phyloP scores from a whole-genome alignment of 345 rosid species.

The Nasturtium officinale region DNA sequence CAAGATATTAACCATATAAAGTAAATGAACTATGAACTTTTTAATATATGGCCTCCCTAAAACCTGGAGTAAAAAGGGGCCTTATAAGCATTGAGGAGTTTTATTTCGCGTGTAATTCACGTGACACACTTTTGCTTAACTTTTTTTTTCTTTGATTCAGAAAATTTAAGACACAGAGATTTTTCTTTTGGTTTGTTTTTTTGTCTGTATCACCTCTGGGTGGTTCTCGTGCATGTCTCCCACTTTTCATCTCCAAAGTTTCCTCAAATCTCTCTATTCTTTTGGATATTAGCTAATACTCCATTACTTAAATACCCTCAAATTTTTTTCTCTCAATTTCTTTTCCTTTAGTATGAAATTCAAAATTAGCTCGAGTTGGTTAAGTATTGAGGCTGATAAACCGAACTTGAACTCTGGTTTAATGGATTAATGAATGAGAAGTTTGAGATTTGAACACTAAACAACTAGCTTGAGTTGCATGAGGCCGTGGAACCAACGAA shows the following conservation, averaged over 20 bases:
- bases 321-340: background rate
- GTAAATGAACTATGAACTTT: background rate
- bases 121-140: conserved; percentile 17
- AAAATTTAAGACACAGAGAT: conserved; percentile 1
- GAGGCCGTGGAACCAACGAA: background rate
- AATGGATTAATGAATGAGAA: background rate
- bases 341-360: background rate
- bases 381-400: background rate
- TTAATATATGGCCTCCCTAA: conserved; percentile 24
- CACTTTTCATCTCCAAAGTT: conserved; percentile 45
- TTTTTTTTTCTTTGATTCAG: background rate
- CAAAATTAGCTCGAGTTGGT: background rate
- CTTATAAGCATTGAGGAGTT: conserved; percentile 18
- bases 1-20: background rate
- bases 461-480: background rate
- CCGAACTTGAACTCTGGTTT: background rate
- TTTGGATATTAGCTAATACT: conserved; percentile 16
- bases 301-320: conserved; percentile 24
- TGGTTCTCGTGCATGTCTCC: conserved; percentile 50
- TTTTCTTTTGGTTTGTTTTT: background rate
- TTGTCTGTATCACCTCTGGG: conserved; percentile 40
- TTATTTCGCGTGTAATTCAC: conserved; percentile 23
- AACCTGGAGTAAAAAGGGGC: conserved; percentile 28
- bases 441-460: background rate
- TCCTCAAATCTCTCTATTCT: conserved; percentile 41